Conservation (phyloP, 768 basidiomycete species). For the Nevesoporus exiguus region DNA sequence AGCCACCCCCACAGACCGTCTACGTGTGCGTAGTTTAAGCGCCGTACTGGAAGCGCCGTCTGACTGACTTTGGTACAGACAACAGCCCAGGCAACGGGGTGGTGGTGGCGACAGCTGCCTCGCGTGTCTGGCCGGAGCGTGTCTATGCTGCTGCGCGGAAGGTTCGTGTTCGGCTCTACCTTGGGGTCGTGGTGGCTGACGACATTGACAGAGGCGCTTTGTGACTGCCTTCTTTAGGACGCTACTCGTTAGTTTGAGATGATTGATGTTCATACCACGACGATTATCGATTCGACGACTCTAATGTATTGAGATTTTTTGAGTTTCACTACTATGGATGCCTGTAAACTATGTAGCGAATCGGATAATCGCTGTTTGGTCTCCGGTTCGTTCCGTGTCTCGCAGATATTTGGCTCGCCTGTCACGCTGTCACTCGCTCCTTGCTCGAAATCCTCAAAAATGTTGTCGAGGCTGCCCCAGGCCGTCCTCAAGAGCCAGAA, state of each 20-base stretch:
- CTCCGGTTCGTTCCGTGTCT: constrained; percentile 41
- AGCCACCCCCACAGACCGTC: constrained; percentile 77
- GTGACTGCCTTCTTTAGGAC: constrained; percentile 62
- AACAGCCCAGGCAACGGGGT: constrained; percentile 39
- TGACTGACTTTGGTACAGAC: constrained; percentile 28
- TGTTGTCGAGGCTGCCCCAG: constrained; percentile 80
- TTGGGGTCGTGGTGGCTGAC: constrained; percentile 27
- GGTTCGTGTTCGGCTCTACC: constrained; percentile 32
- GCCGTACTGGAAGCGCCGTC: neutral
- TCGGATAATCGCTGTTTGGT: constrained; percentile 22
- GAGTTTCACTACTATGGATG: constrained; percentile 11
- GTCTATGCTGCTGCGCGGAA: constrained; percentile 51
- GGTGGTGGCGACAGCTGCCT: constrained; percentile 32
- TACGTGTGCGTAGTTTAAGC: constrained; percentile 63
- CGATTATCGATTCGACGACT: constrained; percentile 10
- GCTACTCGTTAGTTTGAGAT: constrained; percentile 2
- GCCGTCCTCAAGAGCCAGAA: constrained; percentile 62
- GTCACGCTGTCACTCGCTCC: constrained; percentile 40
- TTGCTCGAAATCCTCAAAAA: constrained; percentile 56
- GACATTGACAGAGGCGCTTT: constrained; percentile 51
- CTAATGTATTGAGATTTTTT: constrained; percentile 17
- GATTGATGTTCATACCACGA: constrained; percentile 12
- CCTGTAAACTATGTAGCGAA: constrained; percentile 30
- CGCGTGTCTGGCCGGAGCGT: constrained; percentile 47
- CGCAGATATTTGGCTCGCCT: constrained; percentile 34